phyloP scores from a whole-genome alignment of 352 stramenopile genomes.

The Peronosclerospora sorghi region DNA sequence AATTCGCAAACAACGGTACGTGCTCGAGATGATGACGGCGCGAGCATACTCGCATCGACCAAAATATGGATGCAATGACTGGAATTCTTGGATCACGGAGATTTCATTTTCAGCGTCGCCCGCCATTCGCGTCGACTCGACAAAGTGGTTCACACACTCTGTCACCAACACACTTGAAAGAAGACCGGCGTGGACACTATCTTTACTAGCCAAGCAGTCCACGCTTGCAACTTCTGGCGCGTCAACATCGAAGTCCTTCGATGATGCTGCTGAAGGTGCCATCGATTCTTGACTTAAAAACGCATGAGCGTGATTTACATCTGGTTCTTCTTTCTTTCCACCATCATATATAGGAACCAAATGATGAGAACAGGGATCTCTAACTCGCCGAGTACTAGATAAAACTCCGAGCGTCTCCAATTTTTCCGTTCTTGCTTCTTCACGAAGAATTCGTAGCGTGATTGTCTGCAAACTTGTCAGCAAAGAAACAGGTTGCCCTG shows the following conservation, averaged over 20 bases:
- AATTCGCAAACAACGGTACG: slow-evolving; percentile 53
- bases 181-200: slow-evolving; percentile 47
- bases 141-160: slow-evolving; percentile 79
- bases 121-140: slow-evolving; percentile 67
- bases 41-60: slow-evolving; percentile 70
- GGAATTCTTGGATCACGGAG: slow-evolving; percentile 36
- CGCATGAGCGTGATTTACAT: slow-evolving; percentile 27
- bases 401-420: slow-evolving; percentile 10
- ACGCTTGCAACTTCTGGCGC: slow-evolving; percentile 45
- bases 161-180: slow-evolving; percentile 70
- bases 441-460: slow-evolving; percentile 38
- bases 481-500: slow-evolving; percentile 27
- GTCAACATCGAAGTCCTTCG: slow-evolving; percentile 25
- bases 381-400: too few species aligned
- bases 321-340: slow-evolving; percentile 13
- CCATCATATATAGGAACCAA: slow-evolving; percentile 4
- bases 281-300: slow-evolving; percentile 29
- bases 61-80: slow-evolving; percentile 82
- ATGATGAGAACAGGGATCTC: neutral
- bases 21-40: slow-evolving; percentile 35
- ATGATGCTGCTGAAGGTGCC: neutral
- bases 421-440: slow-evolving; percentile 37
- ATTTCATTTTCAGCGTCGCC: slow-evolving; percentile 28
- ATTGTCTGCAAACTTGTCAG: slow-evolving; percentile 41
- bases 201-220: slow-evolving; percentile 30